These are phyloP conservation scores for Colletotrichum sp. DNA, from an alignment of 2,329 filamentous ascomycete species.

Conservation along the genomic window DNA sequence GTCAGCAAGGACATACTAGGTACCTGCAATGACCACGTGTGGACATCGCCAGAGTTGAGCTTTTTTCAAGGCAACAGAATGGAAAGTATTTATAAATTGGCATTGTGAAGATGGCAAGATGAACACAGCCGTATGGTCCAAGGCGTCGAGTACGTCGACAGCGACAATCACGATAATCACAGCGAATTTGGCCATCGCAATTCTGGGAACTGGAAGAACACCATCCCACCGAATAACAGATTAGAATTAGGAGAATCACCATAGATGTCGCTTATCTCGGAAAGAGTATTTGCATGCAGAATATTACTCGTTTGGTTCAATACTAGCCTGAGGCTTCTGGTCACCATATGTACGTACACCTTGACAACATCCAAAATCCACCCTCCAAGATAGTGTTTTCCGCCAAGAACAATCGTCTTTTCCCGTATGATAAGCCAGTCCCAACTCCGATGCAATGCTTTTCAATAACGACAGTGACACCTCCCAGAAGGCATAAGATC, in stretches of 20 bases:
- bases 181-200: not conserved
- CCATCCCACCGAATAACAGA: not conserved
- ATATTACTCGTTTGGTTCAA: not conserved
- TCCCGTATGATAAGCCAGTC: not conserved
- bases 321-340: not conserved
- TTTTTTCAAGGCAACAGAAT: not conserved
- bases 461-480: not conserved
- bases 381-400: not conserved
- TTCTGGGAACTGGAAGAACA: not conserved
- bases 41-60: not conserved
- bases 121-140: not conserved
- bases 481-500: not conserved
- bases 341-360: not conserved
- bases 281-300: not conserved
- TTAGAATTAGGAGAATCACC: not conserved
- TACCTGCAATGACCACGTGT: not conserved
- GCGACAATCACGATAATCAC: not conserved
- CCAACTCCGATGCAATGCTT: slow-evolving; percentile 6
- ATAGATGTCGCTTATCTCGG: not conserved
- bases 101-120: not conserved
- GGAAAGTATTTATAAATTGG: not conserved
- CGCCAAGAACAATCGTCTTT: not conserved
- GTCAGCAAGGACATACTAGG: not conserved
- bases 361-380: not conserved
- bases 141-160: not conserved